Conservation (phyloP, 225 moss, liverwort and hornwort species). For the Polytrichum formosum region DNA sequence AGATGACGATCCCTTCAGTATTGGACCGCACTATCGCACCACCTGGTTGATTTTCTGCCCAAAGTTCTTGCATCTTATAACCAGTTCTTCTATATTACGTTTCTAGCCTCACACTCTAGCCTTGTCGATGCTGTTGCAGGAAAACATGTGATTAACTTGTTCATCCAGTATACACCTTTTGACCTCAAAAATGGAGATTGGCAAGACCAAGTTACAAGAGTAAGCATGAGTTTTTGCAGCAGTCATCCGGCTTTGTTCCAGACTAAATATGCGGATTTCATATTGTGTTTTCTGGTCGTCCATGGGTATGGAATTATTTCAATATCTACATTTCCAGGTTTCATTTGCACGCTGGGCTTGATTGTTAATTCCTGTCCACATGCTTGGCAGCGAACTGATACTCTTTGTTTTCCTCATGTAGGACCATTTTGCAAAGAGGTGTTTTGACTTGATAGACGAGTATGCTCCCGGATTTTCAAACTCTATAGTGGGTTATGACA, state of each 20-base stretch:
- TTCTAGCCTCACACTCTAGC: no score
- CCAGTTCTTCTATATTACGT: no score
- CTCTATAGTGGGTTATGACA: constrained; percentile 78
- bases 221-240: constrained; percentile 24
- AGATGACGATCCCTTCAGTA: constrained; percentile 91
- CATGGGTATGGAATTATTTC: no score
- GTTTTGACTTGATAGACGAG: constrained; percentile 83
- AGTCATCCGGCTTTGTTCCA: not conserved
- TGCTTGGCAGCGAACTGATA: not conserved
- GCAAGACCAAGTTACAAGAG: constrained; percentile 66
- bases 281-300: no score
- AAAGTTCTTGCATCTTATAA: not conserved
- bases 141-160: constrained; percentile 89
- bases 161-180: constrained; percentile 87
- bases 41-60: constrained; percentile 42
- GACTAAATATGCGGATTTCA: not conserved
- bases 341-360: not conserved
- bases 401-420: constrained; percentile 15
- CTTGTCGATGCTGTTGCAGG: constrained; percentile 42
- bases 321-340: constrained; percentile 1
- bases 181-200: constrained; percentile 63
- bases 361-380: not conserved
- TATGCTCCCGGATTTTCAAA: constrained; percentile 85
- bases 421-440: constrained; percentile 66
- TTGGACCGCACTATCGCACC: constrained; percentile 81